Evolutionary conservation across 345 rosid genomes (phyloP).

Genomic region (Reutealis trisperma): DNA sequence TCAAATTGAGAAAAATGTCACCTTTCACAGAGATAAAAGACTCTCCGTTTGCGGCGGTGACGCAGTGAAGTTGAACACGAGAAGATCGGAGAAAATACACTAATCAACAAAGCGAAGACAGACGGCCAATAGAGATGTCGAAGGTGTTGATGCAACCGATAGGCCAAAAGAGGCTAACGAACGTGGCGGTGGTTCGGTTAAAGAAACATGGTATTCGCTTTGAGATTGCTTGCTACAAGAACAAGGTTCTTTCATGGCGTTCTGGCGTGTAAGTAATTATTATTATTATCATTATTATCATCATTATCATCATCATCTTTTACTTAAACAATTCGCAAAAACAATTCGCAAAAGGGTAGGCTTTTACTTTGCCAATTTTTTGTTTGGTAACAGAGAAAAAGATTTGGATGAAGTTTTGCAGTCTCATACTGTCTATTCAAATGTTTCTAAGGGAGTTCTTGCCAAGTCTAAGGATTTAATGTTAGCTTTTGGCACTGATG

Average conservation of each 20-base stretch:
- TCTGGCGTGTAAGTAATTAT: conserved; percentile 70
- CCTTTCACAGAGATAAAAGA: too few species aligned
- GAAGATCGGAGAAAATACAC: not conserved
- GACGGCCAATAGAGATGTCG: conserved; percentile 53
- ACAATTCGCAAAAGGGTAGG: not conserved
- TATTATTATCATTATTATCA: too few species aligned
- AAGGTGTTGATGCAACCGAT: conserved; percentile 78
- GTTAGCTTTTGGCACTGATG: conserved; percentile 74
- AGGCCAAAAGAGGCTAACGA: conserved; percentile 93
- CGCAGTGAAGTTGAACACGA: not conserved
- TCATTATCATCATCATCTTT: not conserved
- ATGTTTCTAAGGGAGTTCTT: conserved; percentile 91
- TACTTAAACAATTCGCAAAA: not conserved
- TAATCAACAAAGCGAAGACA: not conserved
- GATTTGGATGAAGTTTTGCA: conserved; percentile 96
- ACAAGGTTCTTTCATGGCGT: conserved; percentile 99
- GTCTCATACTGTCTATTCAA: conserved; percentile 86
- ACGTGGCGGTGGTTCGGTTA: conserved; percentile 91
- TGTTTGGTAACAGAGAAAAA: conserved; percentile 61
- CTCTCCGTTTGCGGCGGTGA: not conserved
- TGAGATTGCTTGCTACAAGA: conserved; percentile 97
- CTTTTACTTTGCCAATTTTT: not conserved
- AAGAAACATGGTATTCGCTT: conserved; percentile 87
- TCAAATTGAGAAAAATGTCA: not conserved
- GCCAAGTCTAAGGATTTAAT: conserved; percentile 82